These are phyloP conservation scores for Dionaea muscipula DNA, from an alignment of 179 eudicot species.

Conservation along the genomic window DNA sequence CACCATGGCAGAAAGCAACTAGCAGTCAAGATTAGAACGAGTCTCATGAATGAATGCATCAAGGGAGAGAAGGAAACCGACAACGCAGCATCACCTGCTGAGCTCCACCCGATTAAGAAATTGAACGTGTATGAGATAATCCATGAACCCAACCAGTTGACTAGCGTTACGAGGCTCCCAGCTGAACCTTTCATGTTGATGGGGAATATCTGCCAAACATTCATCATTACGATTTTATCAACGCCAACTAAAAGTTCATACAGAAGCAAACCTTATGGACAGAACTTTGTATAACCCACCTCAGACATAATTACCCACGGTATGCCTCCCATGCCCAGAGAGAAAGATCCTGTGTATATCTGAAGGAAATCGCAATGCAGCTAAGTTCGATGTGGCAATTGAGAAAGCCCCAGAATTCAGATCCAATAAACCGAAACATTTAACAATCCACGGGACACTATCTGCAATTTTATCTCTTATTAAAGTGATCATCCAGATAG, in stretches of 20 bases:
- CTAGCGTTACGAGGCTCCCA: constrained; percentile 55
- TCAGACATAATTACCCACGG: constrained; percentile 98
- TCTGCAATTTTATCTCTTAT: too few species aligned
- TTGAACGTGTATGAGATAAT: constrained; percentile 52
- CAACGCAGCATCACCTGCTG: constrained; percentile 30
- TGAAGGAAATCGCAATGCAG: too few species aligned
- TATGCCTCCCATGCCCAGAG: constrained; percentile 85
- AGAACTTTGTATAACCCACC: constrained; percentile 22
- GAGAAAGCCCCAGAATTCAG: too few species aligned
- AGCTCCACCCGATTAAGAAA: constrained; percentile 52
- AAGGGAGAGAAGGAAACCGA: too few species aligned
- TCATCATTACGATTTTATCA: too few species aligned
- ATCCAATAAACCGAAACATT: too few species aligned
- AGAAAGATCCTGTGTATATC: constrained; percentile 62
- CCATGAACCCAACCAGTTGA: constrained; percentile 63
- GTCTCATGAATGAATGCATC: too few species aligned
- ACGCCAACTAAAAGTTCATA: background rate
- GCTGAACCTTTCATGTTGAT: constrained; percentile 59
- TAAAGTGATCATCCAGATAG: too few species aligned
- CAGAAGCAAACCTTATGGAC: background rate
- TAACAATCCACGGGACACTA: too few species aligned
- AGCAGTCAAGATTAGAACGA: background rate
- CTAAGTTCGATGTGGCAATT: too few species aligned
- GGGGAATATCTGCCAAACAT: constrained; percentile 40
- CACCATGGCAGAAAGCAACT: background rate